Conservation (phyloP, 257 asterid species). For the Verbena officinalis region DNA sequence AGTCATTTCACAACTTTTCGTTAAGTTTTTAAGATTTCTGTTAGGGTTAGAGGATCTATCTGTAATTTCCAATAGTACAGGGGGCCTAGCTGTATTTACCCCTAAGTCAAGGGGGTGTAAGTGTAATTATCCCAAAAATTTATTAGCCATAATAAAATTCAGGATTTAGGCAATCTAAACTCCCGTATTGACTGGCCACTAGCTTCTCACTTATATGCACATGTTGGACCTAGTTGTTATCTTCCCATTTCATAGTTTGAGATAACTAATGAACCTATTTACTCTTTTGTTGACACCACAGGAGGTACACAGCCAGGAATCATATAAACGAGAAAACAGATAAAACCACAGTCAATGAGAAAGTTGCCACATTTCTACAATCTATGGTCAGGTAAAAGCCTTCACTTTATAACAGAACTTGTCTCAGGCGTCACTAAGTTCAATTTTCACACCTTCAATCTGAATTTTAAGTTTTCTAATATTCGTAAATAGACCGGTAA, state of each 20-base stretch:
- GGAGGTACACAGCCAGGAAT: conserved; percentile 58
- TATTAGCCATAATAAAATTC: not conserved
- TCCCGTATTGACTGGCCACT: not conserved
- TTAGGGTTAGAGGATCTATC: too few relatives aligned
- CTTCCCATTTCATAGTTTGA: conserved; percentile 4
- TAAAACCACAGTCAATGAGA: conserved; percentile 45
- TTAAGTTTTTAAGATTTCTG: too few relatives aligned
- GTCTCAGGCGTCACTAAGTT: conserved; percentile 19
- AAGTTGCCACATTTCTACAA: conserved; percentile 60
- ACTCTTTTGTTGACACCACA: conserved; percentile 35
- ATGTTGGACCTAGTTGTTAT: not conserved
- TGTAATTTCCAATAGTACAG: too few relatives aligned
- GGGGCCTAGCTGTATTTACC: too few relatives aligned
- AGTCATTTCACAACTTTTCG: too few relatives aligned
- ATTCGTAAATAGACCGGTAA: not conserved
- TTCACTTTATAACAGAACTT: conserved; percentile 14
- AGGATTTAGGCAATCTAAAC: conserved; percentile 14
- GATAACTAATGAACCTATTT: conserved; percentile 23
- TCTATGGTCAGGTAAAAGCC: conserved; percentile 58
- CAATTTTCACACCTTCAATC: conserved; percentile 5
- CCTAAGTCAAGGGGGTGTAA: too few relatives aligned
- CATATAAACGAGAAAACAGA: conserved; percentile 43
- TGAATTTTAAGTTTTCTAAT: not conserved
- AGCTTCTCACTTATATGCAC: not conserved
- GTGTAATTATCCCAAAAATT: too few relatives aligned